Evolutionary conservation across 2,329 filamentous ascomycete species (phyloP), one percentile per base, ranked within the genome.

Genomic region (Colletotrichum navitas): DNA sequence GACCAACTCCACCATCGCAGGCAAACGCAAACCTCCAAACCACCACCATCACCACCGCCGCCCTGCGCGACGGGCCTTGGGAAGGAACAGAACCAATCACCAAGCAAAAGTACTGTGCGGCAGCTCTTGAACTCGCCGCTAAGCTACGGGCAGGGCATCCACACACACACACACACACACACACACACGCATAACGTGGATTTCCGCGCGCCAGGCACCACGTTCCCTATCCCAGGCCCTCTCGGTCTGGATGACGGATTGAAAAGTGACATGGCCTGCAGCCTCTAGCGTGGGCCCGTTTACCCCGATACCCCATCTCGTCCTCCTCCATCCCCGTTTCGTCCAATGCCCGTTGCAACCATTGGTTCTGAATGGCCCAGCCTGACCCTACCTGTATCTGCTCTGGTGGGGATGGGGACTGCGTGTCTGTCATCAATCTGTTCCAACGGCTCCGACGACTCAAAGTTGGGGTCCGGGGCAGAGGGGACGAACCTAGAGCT

Each of bases 261-360:
- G 65, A 60, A 29, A 55, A 69, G 34, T 47, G 61, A 54, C 45
- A 60, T 34, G n/a, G 43, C 60, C 52, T 64, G 43, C 51, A 51
- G 59, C 52, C 26, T 67, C 49, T 64, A 65, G 66, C 66, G 61
- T 55, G 45, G 43, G 24, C 32, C 29, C 66, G 61, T 54, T 65
- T 58, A 47, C 66, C 61, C 61, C 47, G 32, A 51, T 61, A 49
- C 67, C 67, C 47, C 52, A 59, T 61, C 29, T 52, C 36, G 41
- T 55, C 47, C 47, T 62, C 56, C 43, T 49, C 51, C 56, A 71
- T 71, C 51, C 68, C 63, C 58, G 54, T 67, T 68, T 63, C 68
- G 68, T 68, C 54, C 68, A 59, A 68, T 71, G 59, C 65, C 68
- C 68, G 64, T 68, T 54, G 68, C 52, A 63, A 59, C 47, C 59